Conservation (phyloP, 805 yeast species). For the Candida maesae region DNA sequence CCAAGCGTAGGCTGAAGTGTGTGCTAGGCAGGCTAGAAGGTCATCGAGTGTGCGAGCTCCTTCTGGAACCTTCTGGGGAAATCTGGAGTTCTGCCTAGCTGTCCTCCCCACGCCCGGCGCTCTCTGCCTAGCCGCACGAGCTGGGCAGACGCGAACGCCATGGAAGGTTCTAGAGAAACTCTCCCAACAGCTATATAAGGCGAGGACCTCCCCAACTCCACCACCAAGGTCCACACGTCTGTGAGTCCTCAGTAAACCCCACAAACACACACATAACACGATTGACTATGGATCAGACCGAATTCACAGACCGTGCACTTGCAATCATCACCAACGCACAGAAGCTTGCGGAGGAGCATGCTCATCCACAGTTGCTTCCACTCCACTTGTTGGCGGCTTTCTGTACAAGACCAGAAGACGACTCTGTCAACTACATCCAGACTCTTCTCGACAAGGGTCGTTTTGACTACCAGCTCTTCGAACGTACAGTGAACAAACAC, state of each 20-base stretch:
- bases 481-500: constrained; percentile 74
- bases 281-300: constrained; percentile 45
- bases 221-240: too few species aligned
- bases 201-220: not conserved
- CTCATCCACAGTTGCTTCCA: constrained; percentile 83
- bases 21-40: too few species aligned
- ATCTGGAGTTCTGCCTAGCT: too few species aligned
- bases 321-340: constrained; percentile 75
- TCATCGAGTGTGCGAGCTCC: too few species aligned
- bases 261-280: constrained; percentile 3
- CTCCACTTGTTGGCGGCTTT: constrained; percentile 89
- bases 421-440: constrained; percentile 64
- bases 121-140: not conserved
- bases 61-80: too few species aligned
- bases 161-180: constrained; percentile 1
- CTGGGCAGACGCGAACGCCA: not conserved
- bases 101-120: too few species aligned
- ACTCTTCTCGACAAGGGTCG: constrained; percentile 82
- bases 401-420: constrained; percentile 56
- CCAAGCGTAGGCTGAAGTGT: too few species aligned
- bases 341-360: constrained; percentile 77
- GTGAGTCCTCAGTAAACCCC: too few species aligned
- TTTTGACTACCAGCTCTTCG: constrained; percentile 79
- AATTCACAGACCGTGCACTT: constrained; percentile 92
- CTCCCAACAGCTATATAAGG: too few species aligned